Percentiles rank a stretch among this genome's conserved stretches.
Evolutionary conservation across 2,329 filamentous ascomycete species (phyloP).

Genomic region (Emydomyces testavorans): DNA sequence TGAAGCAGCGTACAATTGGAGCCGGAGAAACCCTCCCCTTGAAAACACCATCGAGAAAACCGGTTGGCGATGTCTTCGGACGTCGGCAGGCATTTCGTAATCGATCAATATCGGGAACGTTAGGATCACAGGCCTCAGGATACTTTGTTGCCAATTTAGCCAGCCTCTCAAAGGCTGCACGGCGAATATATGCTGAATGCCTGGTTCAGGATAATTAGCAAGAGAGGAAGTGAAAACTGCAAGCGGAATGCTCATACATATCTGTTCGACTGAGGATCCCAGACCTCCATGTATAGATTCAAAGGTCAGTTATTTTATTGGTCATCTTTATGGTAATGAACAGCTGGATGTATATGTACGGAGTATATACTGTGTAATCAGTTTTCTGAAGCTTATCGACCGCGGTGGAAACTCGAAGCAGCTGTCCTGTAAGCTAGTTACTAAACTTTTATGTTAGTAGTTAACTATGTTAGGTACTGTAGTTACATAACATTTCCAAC

Average conservation of each 20-base stretch:
- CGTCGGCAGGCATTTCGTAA: slow-evolving; percentile 26
- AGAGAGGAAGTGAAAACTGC: not conserved
- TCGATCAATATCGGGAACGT: slow-evolving; percentile 27
- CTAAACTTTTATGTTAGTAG: too few relatives aligned
- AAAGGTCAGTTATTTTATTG: not conserved
- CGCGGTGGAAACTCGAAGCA: too few relatives aligned
- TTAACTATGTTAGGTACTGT: too few relatives aligned
- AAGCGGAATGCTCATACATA: not conserved
- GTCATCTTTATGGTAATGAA: too few relatives aligned
- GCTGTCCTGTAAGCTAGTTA: too few relatives aligned
- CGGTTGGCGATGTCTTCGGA: slow-evolving; percentile 9
- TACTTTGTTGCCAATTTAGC: slow-evolving; percentile 32
- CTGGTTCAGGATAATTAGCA: slow-evolving; percentile 1
- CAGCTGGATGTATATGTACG: too few relatives aligned
- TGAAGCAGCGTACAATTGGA: slow-evolving; percentile 31
- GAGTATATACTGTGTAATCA: too few relatives aligned
- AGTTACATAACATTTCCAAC: too few relatives aligned
- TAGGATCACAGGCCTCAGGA: slow-evolving; percentile 19
- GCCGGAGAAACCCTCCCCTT: slow-evolving; percentile 29
- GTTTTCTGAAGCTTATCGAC: too few relatives aligned
- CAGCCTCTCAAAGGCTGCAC: slow-evolving; percentile 36
- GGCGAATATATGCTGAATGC: slow-evolving; percentile 16
- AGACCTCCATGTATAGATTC: not conserved
- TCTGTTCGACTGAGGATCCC: not conserved
- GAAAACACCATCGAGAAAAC: slow-evolving; percentile 28